A percentile compares a stretch with the other conserved stretches of the same genome.
Evolutionary conservation across 495 filamentous ascomycete species (phyloP).

Genomic region (Trypethelium eluteriae): DNA sequence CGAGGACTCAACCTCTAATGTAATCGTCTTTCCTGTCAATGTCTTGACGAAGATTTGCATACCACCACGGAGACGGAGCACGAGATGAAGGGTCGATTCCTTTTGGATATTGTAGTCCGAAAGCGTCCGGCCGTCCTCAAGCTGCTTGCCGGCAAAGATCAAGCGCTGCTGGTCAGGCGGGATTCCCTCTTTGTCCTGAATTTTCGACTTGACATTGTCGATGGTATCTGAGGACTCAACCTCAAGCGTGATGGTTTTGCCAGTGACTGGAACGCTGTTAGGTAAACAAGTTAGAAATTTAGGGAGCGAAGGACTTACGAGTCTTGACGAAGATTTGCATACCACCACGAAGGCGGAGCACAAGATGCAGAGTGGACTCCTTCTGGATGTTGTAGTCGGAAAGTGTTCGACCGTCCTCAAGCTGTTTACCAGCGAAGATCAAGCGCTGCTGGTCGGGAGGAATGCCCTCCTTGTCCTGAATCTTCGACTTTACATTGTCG

Average conservation of each 20-base stretch:
- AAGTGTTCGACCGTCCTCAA: slow-evolving; percentile 92
- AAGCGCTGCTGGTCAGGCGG: slow-evolving; percentile 70
- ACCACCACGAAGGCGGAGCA: slow-evolving; percentile 94
- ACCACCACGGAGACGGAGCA: slow-evolving; percentile 65
- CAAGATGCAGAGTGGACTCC: slow-evolving; percentile 90
- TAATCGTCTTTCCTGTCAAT: slow-evolving; percentile 65
- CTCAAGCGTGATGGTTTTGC: slow-evolving; percentile 97
- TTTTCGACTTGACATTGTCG: slow-evolving; percentile 86
- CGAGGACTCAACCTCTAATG: slow-evolving; percentile 60
- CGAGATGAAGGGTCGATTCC: slow-evolving; percentile 61
- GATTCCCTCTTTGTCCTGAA: slow-evolving; percentile 73
- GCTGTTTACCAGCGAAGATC: slow-evolving; percentile 97
- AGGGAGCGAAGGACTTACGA: slow-evolving; percentile 43
- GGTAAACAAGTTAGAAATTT: slow-evolving; percentile 26
- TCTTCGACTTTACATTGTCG: slow-evolving; percentile 98
- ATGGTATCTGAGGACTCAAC: slow-evolving; percentile 94
- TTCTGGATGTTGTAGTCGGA: slow-evolving; percentile 99
- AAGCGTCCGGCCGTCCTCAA: slow-evolving; percentile 62
- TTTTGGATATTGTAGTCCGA: slow-evolving; percentile 72
- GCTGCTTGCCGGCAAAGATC: slow-evolving; percentile 67
- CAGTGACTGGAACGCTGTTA: slow-evolving; percentile 67
- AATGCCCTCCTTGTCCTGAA: slow-evolving; percentile 98
- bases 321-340: slow-evolving; percentile 81
- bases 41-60: slow-evolving; percentile 73
- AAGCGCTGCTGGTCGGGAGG: slow-evolving; percentile 96